phyloP scores from a whole-genome alignment of 2,329 filamentous ascomycete genomes.

The Setomelanomma holmii region DNA sequence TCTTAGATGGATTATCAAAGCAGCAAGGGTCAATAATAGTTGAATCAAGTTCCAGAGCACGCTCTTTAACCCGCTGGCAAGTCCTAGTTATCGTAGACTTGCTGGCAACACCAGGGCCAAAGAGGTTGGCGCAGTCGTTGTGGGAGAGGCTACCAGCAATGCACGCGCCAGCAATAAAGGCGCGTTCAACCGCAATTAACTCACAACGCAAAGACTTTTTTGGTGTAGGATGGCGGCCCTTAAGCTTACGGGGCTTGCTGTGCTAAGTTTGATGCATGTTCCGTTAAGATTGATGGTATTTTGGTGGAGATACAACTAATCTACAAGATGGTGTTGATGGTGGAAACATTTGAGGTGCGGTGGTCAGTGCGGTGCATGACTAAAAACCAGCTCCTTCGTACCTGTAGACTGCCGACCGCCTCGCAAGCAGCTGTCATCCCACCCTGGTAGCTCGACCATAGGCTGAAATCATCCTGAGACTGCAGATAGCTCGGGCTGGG shows the following conservation, averaged over 20 bases:
- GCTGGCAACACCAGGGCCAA: not conserved
- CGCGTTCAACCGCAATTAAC: not conserved
- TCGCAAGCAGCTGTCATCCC: no score
- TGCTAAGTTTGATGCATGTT: not conserved
- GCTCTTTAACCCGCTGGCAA: not conserved
- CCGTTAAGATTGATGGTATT: not conserved
- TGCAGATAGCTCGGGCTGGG: no score
- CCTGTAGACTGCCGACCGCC: no score
- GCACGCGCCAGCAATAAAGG: no score
- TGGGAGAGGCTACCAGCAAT: not conserved
- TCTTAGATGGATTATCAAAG: not conserved
- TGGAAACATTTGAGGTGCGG: not conserved
- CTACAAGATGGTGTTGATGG: no score
- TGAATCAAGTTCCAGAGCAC: not conserved
- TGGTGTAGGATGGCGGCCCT: not conserved
- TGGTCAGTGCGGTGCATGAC: not conserved
- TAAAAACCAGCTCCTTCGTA: not conserved
- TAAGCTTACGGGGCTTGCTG: not conserved
- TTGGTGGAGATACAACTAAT: no score
- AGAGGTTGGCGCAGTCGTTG: not conserved
- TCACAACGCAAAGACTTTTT: not conserved
- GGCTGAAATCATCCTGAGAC: no score
- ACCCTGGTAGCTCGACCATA: no score
- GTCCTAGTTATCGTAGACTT: not conserved
- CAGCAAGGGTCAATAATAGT: not conserved